These are phyloP conservation scores for Phallus indusiatus DNA, from an alignment of 768 basidiomycete species.

Conservation along the genomic window DNA sequence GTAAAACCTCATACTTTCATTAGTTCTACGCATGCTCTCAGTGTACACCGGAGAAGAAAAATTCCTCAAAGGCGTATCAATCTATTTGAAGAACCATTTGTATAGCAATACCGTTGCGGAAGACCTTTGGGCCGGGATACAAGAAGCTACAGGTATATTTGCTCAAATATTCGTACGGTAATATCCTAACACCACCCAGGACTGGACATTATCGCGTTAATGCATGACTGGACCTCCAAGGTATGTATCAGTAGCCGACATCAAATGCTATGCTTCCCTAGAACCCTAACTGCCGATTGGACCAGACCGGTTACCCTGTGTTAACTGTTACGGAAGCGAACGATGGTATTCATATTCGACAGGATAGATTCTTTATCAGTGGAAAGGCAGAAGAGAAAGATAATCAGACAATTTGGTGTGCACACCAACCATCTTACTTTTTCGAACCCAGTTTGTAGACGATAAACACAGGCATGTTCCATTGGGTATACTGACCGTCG, in stretches of 20 bases:
- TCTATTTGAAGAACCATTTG: slow-evolving; percentile 83
- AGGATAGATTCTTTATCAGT: slow-evolving; percentile 90
- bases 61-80: slow-evolving; percentile 81
- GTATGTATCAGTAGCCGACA: slow-evolving; percentile 22
- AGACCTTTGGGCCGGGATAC: slow-evolving; percentile 84
- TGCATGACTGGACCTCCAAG: slow-evolving; percentile 89
- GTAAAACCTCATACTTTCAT: neutral
- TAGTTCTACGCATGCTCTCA: slow-evolving; percentile 90
- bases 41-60: slow-evolving; percentile 83
- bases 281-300: neutral
- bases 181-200: slow-evolving; percentile 23
- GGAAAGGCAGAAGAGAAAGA: slow-evolving; percentile 72
- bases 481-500: slow-evolving; percentile 58
- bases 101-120: slow-evolving; percentile 79
- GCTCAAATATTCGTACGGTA: neutral
- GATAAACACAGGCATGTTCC: slow-evolving; percentile 59
- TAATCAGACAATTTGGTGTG: slow-evolving; percentile 79
- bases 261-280: too few species aligned
- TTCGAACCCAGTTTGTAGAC: neutral
- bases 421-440: neutral
- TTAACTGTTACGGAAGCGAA: slow-evolving; percentile 72
- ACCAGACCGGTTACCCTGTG: slow-evolving; percentile 76
- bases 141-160: slow-evolving; percentile 49
- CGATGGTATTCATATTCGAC: slow-evolving; percentile 67
- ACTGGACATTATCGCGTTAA: slow-evolving; percentile 64